Base-by-base conservation (phyloP, 805 yeast genomes). In the Cephaloascus albidus region DNA sequence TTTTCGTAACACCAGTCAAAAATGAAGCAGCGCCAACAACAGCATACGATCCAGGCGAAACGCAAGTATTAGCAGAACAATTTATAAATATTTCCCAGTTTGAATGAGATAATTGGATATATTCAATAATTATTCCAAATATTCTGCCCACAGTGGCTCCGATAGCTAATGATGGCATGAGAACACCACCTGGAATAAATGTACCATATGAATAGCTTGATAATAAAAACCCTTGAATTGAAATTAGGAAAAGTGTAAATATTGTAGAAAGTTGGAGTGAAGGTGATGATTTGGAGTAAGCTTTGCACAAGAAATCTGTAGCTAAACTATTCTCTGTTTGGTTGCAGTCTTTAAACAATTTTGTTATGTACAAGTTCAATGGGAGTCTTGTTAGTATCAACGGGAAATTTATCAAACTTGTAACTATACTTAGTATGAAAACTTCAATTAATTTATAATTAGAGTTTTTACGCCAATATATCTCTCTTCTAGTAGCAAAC, bases 1-100 rank as follows among this genome's bases (percentile, higher is more conserved):
- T 72, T 46, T 85, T 76, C 3, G 95, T 85, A 14, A 81, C 77
- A 3, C 95, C 94, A 0, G 93, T 76, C 47, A 85, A 65, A 40
- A 85, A 82, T 1, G 95, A 71, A 0, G 88, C 95, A 0, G 95
- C 87, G 0, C 96, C 95, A 18, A 87, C 85, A 8, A 86, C 82
- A 0, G 95, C 95, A 52, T 86, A 87, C 0, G 89, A 85, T 0
- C 93, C 89, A 0, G 94, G 94, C 2, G 88, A 81, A 8, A 86
- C 78, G 48, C 93, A 78, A 41, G 38, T 33, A 33, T 31, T 6
- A 14, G 36, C 3, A 42, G 36, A 4, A 44, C 76, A 70, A 16
- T 61, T 54, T 3, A 50, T 36, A 35, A 63, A 65, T 6, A 61
- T 58, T 1, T 69, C 60, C 36, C 70, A 61, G 19, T 51, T 51